Percentiles rank a stretch among this genome's conserved stretches.
Conservation (phyloP, 352 stramenopile genomes). For the Pythium folliculosum region DNA sequence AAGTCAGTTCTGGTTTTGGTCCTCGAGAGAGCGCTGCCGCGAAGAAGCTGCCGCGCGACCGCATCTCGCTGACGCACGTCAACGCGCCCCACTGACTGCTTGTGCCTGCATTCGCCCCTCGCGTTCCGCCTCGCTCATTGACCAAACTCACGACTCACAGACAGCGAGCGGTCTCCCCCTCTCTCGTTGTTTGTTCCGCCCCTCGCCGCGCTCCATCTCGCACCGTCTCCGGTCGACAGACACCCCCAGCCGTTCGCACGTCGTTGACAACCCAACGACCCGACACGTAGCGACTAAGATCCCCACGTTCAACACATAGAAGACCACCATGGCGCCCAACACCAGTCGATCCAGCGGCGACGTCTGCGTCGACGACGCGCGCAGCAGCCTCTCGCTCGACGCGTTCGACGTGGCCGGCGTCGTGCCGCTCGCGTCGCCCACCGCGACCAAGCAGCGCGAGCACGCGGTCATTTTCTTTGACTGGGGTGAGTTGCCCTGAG, state of each 20-base stretch:
- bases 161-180: neutral
- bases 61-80: constrained; percentile 24
- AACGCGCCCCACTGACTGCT: constrained; percentile 5
- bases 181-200: constrained; percentile 9
- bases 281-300: neutral
- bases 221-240: neutral
- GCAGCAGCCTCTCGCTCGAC: constrained; percentile 53
- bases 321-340: constrained; percentile 59
- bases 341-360: constrained; percentile 42
- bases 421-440: constrained; percentile 32
- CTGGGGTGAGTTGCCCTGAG: constrained; percentile 54
- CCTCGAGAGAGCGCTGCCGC: constrained; percentile 19
- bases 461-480: constrained; percentile 85
- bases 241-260: neutral
- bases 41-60: neutral
- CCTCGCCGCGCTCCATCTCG: too few species aligned
- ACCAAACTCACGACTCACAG: constrained; percentile 25
- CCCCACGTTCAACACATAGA: constrained; percentile 2
- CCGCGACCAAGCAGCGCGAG: constrained; percentile 42
- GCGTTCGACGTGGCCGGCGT: constrained; percentile 47
- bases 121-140: constrained; percentile 11
- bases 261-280: neutral
- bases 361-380: constrained; percentile 65
- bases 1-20: constrained; percentile 76
- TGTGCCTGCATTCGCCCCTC: neutral